phyloP scores from a whole-genome alignment of 192 early-diverging fungal species.

The Entomortierella chlamydospora region DNA sequence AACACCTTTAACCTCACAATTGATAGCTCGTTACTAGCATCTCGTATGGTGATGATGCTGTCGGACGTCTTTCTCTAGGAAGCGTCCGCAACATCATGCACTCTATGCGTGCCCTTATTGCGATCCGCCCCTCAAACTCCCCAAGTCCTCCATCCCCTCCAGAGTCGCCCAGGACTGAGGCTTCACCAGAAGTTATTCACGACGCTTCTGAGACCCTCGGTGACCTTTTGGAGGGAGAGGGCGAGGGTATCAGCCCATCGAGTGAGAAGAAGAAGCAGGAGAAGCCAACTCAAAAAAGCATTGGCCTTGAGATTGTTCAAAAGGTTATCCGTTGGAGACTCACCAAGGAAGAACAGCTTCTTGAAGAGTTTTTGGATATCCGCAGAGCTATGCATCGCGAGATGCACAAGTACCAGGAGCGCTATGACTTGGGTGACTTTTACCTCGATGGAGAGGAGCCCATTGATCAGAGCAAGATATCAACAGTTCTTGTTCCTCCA shows the following conservation, averaged over 20 bases:
- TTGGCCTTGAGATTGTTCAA: slow-evolving; percentile 54
- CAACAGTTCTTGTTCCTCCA: slow-evolving; percentile 52
- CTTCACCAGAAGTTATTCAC: slow-evolving; percentile 33
- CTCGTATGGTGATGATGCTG: slow-evolving; percentile 49
- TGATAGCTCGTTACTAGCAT: slow-evolving; percentile 53
- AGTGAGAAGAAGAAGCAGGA: not conserved
- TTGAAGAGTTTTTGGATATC: slow-evolving; percentile 55
- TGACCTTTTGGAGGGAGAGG: slow-evolving; percentile 35
- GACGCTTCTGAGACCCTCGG: slow-evolving; percentile 33
- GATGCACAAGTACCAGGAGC: slow-evolving; percentile 35
- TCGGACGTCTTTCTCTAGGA: slow-evolving; percentile 49
- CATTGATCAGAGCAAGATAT: slow-evolving; percentile 20
- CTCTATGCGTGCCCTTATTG: slow-evolving; percentile 40
- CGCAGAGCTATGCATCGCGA: slow-evolving; percentile 39
- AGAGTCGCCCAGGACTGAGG: slow-evolving; percentile 6
- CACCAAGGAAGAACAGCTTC: slow-evolving; percentile 31
- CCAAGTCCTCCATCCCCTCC: slow-evolving; percentile 32
- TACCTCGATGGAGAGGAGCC: slow-evolving; percentile 6
- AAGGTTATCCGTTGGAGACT: slow-evolving; percentile 49
- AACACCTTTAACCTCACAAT: too few species aligned
- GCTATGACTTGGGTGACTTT: slow-evolving; percentile 11
- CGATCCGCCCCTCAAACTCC: slow-evolving; percentile 35
- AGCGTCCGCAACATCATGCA: slow-evolving; percentile 53
- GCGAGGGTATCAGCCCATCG: slow-evolving; percentile 6
- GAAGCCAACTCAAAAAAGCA: slow-evolving; percentile 14